These are phyloP conservation scores for Daldinia decipiens DNA, from an alignment of 495 filamentous ascomycete genomes.

Conservation along the genomic window DNA sequence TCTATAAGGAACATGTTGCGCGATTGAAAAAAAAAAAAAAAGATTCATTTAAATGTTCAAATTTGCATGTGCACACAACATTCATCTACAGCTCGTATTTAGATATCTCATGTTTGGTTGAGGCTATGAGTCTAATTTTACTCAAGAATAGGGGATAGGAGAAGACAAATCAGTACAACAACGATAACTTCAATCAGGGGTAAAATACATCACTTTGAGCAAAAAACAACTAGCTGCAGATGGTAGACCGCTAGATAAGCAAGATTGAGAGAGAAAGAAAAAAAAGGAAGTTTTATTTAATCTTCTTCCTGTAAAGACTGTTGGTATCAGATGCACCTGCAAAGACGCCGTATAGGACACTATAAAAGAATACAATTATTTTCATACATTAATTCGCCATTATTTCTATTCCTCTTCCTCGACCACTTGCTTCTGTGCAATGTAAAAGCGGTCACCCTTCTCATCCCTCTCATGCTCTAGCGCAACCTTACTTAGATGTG, in stretches of 20 bases:
- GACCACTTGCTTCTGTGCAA: constrained; percentile 69
- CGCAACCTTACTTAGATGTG: constrained; percentile 77
- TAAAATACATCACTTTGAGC: not conserved
- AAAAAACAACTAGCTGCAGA: not conserved
- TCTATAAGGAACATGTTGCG: not conserved
- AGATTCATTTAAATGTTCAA: not conserved
- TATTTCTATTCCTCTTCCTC: constrained; percentile 68
- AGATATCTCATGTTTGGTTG: not conserved
- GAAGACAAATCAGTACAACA: not conserved
- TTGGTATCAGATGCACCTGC: constrained; percentile 33
- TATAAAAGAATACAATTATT: constrained; percentile 17
- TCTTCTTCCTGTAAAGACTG: constrained; percentile 36
- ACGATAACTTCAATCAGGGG: not conserved
- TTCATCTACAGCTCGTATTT: constrained; percentile 1
- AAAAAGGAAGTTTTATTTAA: constrained; percentile 37
- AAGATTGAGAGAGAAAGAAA: constrained; percentile 19
- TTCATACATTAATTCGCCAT: constrained; percentile 13
- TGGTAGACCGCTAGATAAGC: not conserved
- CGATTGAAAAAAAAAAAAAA: not conserved
- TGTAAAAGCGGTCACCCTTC: constrained; percentile 66
- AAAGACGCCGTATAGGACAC: constrained; percentile 16
- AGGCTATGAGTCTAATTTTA: constrained; percentile 5
- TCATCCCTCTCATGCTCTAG: constrained; percentile 73
- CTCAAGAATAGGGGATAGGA: not conserved
- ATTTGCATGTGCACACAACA: not conserved